These are phyloP conservation scores for Cryptomeria japonica DNA, from an alignment of 75 land plant genomes.

Conservation along the genomic window DNA sequence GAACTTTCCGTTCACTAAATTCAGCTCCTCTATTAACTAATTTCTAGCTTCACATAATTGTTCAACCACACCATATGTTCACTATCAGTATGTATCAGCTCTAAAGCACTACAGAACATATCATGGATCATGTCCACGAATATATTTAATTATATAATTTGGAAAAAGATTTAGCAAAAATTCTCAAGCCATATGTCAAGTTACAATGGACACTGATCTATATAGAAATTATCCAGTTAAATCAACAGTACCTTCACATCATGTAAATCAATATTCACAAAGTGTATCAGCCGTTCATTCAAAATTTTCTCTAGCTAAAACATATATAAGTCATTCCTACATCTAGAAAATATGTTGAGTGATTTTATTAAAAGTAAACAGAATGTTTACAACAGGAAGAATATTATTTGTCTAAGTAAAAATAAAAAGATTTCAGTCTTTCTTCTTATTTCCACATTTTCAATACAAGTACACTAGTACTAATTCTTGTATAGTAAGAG, in stretches of 20 bases:
- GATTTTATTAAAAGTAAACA: not conserved
- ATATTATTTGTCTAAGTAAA: not conserved
- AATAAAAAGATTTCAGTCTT: not conserved
- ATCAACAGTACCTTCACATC: constrained; percentile 83
- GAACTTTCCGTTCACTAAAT: not conserved
- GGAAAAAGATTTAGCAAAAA: not conserved
- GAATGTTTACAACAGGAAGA: not conserved
- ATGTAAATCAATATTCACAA: constrained; percentile 89
- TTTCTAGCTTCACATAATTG: not conserved
- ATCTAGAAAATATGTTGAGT: not conserved
- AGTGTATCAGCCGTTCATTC: constrained; percentile 85
- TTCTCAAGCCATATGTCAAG: not conserved
- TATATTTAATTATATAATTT: not conserved
- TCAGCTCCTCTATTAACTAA: not conserved
- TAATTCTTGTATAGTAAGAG: not conserved
- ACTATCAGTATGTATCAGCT: not conserved
- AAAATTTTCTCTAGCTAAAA: constrained; percentile 89
- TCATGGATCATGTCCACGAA: not conserved
- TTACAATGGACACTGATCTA: not conserved
- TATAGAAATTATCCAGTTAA: not conserved
- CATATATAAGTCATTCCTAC: not conserved
- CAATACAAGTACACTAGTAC: not conserved
- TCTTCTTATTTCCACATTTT: not conserved
- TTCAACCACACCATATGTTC: not conserved
- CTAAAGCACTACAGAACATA: not conserved